Conservation (phyloP, 176 grass and related monocot genomes). For the Poa pratensis region DNA sequence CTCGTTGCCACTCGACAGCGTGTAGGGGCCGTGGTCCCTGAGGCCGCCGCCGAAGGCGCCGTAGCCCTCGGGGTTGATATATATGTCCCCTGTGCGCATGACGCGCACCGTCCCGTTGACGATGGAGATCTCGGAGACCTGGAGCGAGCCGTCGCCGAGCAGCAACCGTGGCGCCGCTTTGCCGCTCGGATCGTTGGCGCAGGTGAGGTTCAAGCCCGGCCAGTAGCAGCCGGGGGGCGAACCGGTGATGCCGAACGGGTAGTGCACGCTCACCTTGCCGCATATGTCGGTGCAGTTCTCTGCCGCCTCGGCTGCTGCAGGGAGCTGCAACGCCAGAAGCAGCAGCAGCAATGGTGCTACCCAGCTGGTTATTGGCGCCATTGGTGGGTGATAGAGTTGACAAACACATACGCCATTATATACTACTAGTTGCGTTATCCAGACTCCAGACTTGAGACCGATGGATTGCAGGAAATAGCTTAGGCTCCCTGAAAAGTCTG, state of each 20-base stretch:
- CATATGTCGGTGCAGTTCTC: background rate
- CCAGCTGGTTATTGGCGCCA: background rate
- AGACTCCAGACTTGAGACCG: no score
- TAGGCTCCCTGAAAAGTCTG: no score
- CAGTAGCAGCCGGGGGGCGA: background rate
- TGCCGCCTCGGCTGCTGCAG: background rate
- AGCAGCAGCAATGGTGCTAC: background rate
- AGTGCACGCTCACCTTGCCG: background rate
- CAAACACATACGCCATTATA: background rate
- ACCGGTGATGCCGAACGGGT: background rate
- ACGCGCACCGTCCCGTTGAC: background rate
- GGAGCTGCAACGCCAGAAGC: background rate
- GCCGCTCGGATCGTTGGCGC: background rate
- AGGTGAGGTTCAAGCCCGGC: background rate
- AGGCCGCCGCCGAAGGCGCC: background rate
- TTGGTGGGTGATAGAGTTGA: background rate
- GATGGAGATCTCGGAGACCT: background rate
- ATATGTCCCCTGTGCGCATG: background rate
- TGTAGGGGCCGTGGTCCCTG: background rate
- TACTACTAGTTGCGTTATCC: no score
- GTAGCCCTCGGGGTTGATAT: background rate
- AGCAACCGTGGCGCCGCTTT: background rate
- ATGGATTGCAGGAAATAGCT: no score
- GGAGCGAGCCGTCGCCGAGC: background rate
- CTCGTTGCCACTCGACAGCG: background rate